Base-by-base conservation (phyloP, 768 basidiomycete species). In the Gymnopilus dilepis region DNA sequence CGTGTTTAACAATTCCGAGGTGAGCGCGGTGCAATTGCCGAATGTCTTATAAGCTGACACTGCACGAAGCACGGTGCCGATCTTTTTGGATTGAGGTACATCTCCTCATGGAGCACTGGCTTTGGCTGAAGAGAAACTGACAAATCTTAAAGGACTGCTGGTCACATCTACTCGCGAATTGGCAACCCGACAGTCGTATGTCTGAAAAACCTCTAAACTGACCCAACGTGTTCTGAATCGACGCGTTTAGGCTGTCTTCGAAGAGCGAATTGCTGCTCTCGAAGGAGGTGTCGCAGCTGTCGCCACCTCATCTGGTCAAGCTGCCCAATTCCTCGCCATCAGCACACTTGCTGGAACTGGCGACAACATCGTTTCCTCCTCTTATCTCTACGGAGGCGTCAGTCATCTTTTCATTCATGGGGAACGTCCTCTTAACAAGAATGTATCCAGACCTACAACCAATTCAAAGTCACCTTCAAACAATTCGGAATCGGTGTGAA, bases 201-300 rank as follows among this genome's bases (percentile, higher is more conserved):
- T 78, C 22, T 24, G 19, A 22, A 22, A 5, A 33, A 17, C 48
- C 11, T 19, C 41, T 8, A 42, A 53, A 41, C 38, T 40, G 7
- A 57, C 37, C n/a, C n/a, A 22, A 47, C 56, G 21, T 21, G 28
- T 34, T n/a, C n/a, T n/a, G n/a, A n/a, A n/a, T n/a, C n/a, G n/a
- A n/a, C n/a, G n/a, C n/a, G n/a, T 37, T 45, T 65, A 90, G 89
- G 88, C 87, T 58, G 88, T 92, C 0, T 92, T 94, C 65, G 92
- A 94, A 72, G 82, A 87, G 58, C 86, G 92, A 6, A 87, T 93
- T 26, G 87, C 90, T 4, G 89, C 89, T 0, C 80, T 94, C n/a
- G 92, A 94, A 72, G 89, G 90, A 11, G 92, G 92, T 24, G 79
- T 78, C 1, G 91, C 90, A 0, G 92, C 92, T 6, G 81, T 94